phyloP scores from a whole-genome alignment of 805 yeast species.

The Saccharomyces paradoxus region DNA sequence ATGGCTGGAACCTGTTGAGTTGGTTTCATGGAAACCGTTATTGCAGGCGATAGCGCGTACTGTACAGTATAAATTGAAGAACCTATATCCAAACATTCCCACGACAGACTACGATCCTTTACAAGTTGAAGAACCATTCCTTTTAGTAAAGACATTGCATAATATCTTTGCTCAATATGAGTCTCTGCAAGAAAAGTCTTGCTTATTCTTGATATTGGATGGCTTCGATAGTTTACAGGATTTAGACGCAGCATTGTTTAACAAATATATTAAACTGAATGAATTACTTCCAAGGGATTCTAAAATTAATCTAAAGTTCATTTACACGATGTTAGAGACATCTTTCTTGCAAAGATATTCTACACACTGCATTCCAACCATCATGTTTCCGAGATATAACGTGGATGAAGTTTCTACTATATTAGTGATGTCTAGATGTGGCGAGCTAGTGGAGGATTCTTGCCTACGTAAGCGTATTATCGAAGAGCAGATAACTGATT shows the following conservation, averaged over 20 bases:
- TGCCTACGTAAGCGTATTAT: constrained; percentile 7
- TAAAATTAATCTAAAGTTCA: constrained; percentile 19
- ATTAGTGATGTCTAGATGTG: constrained; percentile 11
- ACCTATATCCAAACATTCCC: constrained; percentile 8
- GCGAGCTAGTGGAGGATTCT: constrained; percentile 11
- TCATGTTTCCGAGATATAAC: constrained; percentile 26
- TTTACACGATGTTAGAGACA: constrained; percentile 20
- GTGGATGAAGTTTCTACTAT: constrained; percentile 18
- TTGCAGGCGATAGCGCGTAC: constrained; percentile 24
- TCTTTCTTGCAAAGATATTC: constrained; percentile 22
- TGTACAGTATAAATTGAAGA: constrained; percentile 14
- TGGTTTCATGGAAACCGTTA: constrained; percentile 28
- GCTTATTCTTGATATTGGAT: constrained; percentile 22
- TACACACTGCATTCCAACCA: constrained; percentile 20
- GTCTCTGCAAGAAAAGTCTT: constrained; percentile 3
- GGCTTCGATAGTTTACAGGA: constrained; percentile 29
- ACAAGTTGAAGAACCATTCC: constrained; percentile 26
- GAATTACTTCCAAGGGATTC: constrained; percentile 14
- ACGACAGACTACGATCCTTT: constrained; percentile 19
- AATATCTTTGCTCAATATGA: constrained; percentile 8
- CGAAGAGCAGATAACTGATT: constrained; percentile 6
- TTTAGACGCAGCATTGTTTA: constrained; percentile 23
- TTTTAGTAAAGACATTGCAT: constrained; percentile 18
- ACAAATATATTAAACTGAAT: constrained; percentile 21
- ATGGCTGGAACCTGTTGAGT: constrained; percentile 23